A percentile compares a stretch with the other conserved stretches of the same genome.
These are phyloP conservation scores for Ettlia oleoabundans DNA, from an alignment of 139 green algal genomes.

Conservation along the genomic window DNA sequence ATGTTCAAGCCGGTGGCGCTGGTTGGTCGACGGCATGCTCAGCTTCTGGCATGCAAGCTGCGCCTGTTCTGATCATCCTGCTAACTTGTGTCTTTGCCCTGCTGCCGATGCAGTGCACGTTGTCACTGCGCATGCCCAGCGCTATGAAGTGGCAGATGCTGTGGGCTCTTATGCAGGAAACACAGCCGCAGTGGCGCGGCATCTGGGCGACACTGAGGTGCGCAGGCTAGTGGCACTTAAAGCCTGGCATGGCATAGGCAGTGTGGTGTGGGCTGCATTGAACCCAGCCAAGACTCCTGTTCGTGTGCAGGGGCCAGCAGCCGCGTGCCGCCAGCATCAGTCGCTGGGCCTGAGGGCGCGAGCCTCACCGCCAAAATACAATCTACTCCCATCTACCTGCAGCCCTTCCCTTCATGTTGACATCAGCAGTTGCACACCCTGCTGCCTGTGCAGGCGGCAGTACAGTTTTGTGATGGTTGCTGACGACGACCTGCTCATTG, in stretches of 20 bases:
- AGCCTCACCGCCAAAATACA: too few species aligned
- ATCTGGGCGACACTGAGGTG: conserved; percentile 1
- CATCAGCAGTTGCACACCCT: too few species aligned
- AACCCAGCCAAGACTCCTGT: too few species aligned
- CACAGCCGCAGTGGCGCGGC: neutral
- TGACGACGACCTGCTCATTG: conserved; percentile 28
- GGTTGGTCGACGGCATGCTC: too few species aligned
- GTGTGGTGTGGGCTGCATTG: too few species aligned
- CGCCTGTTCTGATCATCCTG: neutral
- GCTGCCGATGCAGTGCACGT: conserved; percentile 17
- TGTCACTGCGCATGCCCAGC: conserved; percentile 10
- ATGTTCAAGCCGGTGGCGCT: too few species aligned
- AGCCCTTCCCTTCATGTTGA: too few species aligned
- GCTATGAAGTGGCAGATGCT: conserved; percentile 30
- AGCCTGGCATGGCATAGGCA: too few species aligned
- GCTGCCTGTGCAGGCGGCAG: neutral
- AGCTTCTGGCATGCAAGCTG: neutral
- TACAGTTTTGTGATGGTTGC: conserved; percentile 23
- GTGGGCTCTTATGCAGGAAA: conserved; percentile 8
- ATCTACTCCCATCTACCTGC: too few species aligned
- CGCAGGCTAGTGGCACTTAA: too few species aligned
- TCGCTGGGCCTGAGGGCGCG: too few species aligned
- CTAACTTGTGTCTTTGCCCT: neutral
- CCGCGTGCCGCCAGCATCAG: too few species aligned
- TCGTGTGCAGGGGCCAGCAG: neutral